Base-by-base conservation (phyloP, 495 filamentous ascomycete species). In the Aspergillus coremiiformis region DNA sequence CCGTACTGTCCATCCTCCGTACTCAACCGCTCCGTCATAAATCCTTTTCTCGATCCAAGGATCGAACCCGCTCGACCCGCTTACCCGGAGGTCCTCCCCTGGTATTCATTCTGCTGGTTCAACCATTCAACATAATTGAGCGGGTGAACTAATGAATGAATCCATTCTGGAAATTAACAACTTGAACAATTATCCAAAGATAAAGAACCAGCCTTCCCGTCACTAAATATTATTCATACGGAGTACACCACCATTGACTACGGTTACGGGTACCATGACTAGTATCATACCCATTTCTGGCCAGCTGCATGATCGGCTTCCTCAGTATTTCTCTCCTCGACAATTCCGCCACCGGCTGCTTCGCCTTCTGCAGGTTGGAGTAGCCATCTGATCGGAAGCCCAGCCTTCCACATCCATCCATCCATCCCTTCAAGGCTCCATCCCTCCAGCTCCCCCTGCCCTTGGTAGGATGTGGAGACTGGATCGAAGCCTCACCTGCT, bases 231-330 rank as follows among this genome's bases (percentile, higher is more conserved):
- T 6, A 41, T 21, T 41, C 37, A 21, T 17, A 41, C n/a, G n/a
- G n/a, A n/a, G n/a, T n/a, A n/a, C 37, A 41, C 37, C 37, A 41
- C 19, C 19, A 41, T 14, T 14, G n/a, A 3, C 35, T 17, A n/a
- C 15, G n/a, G n/a, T 39, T 39, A 4, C n/a, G 7, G 9, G 24
- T 32, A 46, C 27, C 15, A 35, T 43, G 44, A 27, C 44, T 32
- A 49, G 4, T 22, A 12, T 26, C 15, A 24, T 37, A 51, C 23
- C 37, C 37, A 11, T 41, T 41, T 41, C 35, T 39, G 55, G 49
- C 55, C 47, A 41, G 44, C 45, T 46, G 55, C 55, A 57, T 49
- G 44, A 53, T 49, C 39, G 54, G 15, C 39, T 24, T 20, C 49
- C 35, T 45, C 53, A n/a, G n/a, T n/a, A n/a, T n/a, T 51, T 43